Conservation (phyloP, 2,329 filamentous ascomycete species). For the Penicillium sp. region DNA sequence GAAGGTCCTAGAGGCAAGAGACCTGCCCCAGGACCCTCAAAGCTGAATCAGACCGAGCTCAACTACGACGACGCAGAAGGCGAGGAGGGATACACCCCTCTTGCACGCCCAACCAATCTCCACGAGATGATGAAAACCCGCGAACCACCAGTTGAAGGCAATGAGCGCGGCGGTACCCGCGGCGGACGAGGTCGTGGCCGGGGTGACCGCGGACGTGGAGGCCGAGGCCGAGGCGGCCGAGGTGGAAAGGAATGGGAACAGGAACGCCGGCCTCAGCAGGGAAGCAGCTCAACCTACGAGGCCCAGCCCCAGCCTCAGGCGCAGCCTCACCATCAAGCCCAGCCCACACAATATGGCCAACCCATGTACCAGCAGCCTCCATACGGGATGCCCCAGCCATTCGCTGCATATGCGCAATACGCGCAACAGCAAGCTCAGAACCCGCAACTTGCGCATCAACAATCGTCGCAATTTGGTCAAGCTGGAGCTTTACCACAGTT, state of each 20-base stretch:
- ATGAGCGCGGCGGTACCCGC: conserved; percentile 40
- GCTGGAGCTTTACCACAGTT: conserved; percentile 31
- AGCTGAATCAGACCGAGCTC: conserved; percentile 47
- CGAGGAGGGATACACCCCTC: conserved; percentile 63
- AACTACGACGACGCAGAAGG: conserved; percentile 65
- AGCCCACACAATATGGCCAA: conserved; percentile 23
- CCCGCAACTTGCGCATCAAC: conserved; percentile 34
- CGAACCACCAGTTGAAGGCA: conserved; percentile 39
- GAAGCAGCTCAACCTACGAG: conserved; percentile 14
- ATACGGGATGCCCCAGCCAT: conserved; percentile 31
- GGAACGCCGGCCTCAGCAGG: conserved; percentile 30
- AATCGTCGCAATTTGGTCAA: conserved; percentile 31
- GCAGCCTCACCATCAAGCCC: conserved; percentile 19
- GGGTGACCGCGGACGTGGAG: conserved; percentile 41
- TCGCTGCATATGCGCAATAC: conserved; percentile 26
- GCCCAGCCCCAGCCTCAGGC: conserved; percentile 32
- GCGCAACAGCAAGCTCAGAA: conserved; percentile 29
- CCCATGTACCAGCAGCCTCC: conserved; percentile 26
- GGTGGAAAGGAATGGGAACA: conserved; percentile 32
- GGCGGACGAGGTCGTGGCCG: conserved; percentile 51
- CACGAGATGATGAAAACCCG: conserved; percentile 48
- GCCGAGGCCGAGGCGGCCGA: conserved; percentile 36
- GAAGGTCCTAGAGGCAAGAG: conserved; percentile 42
- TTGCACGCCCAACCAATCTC: conserved; percentile 66
- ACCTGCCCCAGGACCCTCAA: conserved; percentile 39